Conservation (phyloP, 1,284 basidiomycete species). For the Apiotrichum domesticum region DNA sequence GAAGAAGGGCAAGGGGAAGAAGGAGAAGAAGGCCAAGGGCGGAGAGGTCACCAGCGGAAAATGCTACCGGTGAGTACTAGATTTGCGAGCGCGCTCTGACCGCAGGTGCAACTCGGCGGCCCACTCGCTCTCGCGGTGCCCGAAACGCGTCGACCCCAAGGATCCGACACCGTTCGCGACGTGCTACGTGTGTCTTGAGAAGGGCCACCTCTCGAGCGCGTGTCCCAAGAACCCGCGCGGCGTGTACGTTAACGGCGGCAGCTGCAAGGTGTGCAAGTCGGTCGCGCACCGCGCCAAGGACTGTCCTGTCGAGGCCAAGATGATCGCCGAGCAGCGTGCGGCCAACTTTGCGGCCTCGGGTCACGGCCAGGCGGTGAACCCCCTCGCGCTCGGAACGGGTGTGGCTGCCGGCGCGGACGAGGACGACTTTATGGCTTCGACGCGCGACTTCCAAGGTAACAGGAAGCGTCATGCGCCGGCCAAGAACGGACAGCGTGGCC, state of each 20-base stretch:
- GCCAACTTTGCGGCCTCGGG: background rate
- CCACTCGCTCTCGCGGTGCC: conserved; percentile 74
- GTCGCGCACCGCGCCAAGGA: conserved; percentile 80
- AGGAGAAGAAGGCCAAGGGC: conserved; percentile 20
- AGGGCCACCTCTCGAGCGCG: conserved; percentile 71
- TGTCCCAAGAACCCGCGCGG: conserved; percentile 80
- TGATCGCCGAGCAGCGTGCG: conserved; percentile 19
- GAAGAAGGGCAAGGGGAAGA: conserved; percentile 14
- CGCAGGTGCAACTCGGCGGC: conserved; percentile 71
- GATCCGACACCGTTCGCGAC: conserved; percentile 80
- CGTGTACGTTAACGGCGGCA: conserved; percentile 84
- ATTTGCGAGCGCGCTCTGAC: conserved; percentile 1
- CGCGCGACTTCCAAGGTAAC: conserved; percentile 7
- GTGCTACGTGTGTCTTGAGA: conserved; percentile 79
- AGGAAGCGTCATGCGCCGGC: conserved; percentile 24
- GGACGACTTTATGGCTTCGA: conserved; percentile 81
- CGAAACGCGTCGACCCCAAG: conserved; percentile 57
- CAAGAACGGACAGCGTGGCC: conserved; percentile 34
- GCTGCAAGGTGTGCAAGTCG: conserved; percentile 78
- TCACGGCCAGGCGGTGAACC: conserved; percentile 12
- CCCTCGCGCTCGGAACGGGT: conserved; percentile 20
- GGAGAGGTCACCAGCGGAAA: conserved; percentile 55
- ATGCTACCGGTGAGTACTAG: conserved; percentile 65
- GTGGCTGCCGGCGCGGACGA: conserved; percentile 69
- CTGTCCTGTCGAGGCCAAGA: conserved; percentile 50